Evolutionary conservation across 331 rosid species (phyloP).

Genomic region (Saraca asoca): DNA sequence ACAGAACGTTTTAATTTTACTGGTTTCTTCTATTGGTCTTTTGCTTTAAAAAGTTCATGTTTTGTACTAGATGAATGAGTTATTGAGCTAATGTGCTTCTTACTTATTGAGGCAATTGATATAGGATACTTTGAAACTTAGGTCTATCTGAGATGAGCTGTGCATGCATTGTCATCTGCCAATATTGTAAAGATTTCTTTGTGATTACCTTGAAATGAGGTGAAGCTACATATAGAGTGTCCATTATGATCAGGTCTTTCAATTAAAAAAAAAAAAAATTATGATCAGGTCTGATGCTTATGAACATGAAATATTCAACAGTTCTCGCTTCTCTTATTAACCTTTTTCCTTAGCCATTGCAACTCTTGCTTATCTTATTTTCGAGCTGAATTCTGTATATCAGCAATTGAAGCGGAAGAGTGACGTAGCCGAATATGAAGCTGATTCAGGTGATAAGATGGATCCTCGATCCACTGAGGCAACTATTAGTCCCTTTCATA

Average conservation of each 20-base stretch:
- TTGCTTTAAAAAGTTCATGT: too few relatives aligned
- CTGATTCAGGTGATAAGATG: slow-evolving; percentile 63
- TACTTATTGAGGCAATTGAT: background rate
- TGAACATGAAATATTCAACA: slow-evolving; percentile 14
- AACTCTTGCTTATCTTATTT: background rate
- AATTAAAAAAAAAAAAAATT: too few relatives aligned
- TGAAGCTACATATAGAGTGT: slow-evolving; percentile 28
- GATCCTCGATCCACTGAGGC: slow-evolving; percentile 56
- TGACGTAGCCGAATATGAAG: slow-evolving; percentile 59
- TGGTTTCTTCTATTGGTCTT: too few relatives aligned
- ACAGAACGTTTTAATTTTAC: too few relatives aligned
- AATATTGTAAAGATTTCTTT: too few relatives aligned
- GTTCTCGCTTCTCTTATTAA: slow-evolving; percentile 13
- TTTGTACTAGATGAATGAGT: too few relatives aligned
- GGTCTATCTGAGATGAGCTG: background rate
- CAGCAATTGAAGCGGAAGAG: slow-evolving; percentile 82
- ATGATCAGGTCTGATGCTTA: too few relatives aligned
- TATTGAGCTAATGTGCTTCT: background rate
- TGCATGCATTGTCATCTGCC: background rate
- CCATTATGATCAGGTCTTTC: background rate
- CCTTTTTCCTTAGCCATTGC: slow-evolving; percentile 13
- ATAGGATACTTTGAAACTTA: too few relatives aligned
- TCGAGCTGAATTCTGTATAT: slow-evolving; percentile 10
- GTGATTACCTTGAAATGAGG: background rate
- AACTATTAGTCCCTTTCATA: slow-evolving; percentile 57